phyloP scores from a whole-genome alignment of 768 basidiomycete genomes.

The Galerina sulciceps region DNA sequence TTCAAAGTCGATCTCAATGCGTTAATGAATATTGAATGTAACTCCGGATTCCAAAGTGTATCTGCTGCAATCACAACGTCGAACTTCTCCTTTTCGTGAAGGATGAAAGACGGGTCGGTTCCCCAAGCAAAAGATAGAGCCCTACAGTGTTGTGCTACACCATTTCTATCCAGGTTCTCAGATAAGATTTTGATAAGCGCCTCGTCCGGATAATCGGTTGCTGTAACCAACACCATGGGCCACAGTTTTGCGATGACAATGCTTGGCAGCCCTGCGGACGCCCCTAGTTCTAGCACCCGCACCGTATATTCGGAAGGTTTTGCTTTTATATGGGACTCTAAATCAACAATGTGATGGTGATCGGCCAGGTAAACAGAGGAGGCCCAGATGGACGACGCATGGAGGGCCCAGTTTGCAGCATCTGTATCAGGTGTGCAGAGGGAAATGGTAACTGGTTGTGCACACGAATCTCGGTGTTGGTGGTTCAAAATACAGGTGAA shows the following conservation, averaged over 20 bases:
- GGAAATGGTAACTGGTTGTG: slow-evolving; percentile 34
- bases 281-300: slow-evolving; percentile 71
- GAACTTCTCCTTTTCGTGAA: slow-evolving; percentile 37
- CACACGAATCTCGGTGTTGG: slow-evolving; percentile 3
- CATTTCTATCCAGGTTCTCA: slow-evolving; percentile 60
- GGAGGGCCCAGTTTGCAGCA: slow-evolving; percentile 72
- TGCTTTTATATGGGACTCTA: slow-evolving; percentile 32
- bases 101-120: slow-evolving; percentile 41
- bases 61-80: slow-evolving; percentile 77
- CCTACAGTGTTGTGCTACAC: slow-evolving; percentile 48
- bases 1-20: slow-evolving; percentile 55
- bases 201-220: slow-evolving; percentile 77
- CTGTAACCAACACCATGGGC: slow-evolving; percentile 45
- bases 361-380: slow-evolving; percentile 71
- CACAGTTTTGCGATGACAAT: slow-evolving; percentile 63
- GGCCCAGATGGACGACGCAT: slow-evolving; percentile 79
- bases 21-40: slow-evolving; percentile 56
- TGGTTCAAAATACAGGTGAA: slow-evolving; percentile 1
- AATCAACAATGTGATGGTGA: slow-evolving; percentile 53
- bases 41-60: slow-evolving; percentile 75
- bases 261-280: slow-evolving; percentile 75
- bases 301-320: slow-evolving; percentile 18
- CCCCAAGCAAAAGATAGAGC: slow-evolving; percentile 73
- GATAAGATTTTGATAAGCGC: slow-evolving; percentile 59
- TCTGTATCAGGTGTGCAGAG: slow-evolving; percentile 68